Conservation (phyloP, 1,284 basidiomycete species). For the Golubevia sp. region DNA sequence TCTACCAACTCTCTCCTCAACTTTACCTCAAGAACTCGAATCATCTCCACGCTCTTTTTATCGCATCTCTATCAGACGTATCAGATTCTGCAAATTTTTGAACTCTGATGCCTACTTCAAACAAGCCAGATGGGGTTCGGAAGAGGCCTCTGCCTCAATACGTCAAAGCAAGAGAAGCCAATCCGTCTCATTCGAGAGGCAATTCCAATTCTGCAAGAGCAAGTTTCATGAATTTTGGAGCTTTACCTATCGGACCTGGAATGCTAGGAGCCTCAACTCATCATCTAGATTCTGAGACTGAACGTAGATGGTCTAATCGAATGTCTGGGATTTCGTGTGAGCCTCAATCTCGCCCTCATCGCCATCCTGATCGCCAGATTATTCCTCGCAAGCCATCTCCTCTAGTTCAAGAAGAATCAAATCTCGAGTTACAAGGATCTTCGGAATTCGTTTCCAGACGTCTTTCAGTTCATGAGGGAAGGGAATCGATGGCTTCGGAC, state of each 20-base stretch:
- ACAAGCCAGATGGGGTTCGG: no score
- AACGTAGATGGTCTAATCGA: background rate
- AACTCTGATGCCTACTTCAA: no score
- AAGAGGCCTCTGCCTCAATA: no score
- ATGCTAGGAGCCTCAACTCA: background rate
- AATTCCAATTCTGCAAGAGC: background rate
- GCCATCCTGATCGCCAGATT: background rate
- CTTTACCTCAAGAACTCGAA: no score
- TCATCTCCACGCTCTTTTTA: no score
- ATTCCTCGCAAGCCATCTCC: background rate
- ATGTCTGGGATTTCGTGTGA: background rate
- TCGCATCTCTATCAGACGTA: no score
- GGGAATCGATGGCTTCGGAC: background rate
- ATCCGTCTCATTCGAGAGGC: background rate
- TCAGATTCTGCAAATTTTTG: no score
- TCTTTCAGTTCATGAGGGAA: background rate
- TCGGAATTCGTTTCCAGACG: background rate
- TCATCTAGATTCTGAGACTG: background rate
- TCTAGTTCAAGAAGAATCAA: background rate
- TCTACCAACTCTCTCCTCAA: no score
- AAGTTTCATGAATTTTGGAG: background rate
- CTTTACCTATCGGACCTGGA: background rate
- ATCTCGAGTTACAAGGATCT: background rate
- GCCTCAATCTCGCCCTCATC: background rate
- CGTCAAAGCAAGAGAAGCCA: background rate